phyloP scores from a whole-genome alignment of 2,329 filamentous ascomycete genomes.

The Microsporum canis region DNA sequence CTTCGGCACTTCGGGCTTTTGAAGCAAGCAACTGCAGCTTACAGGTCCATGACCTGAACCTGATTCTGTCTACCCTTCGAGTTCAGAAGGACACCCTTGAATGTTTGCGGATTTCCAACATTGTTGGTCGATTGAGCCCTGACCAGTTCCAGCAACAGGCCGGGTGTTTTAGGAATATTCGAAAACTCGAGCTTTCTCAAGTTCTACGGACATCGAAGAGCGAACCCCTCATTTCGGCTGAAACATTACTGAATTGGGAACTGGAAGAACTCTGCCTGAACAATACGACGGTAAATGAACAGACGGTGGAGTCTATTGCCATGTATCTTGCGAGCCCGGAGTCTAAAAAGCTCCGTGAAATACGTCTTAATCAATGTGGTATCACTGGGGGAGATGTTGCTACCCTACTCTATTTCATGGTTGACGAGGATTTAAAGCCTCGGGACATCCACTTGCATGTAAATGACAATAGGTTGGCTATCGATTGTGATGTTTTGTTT shows the following conservation, averaged over 20 bases:
- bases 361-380: conserved; percentile 57
- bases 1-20: conserved; percentile 54
- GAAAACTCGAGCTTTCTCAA: conserved; percentile 55
- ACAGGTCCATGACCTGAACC: conserved; percentile 40
- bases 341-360: conserved; percentile 48
- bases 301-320: conserved; percentile 54
- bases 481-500: conserved; percentile 34
- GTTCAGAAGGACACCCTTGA: conserved; percentile 57
- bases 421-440: conserved; percentile 36
- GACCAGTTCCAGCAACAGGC: conserved; percentile 55
- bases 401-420: conserved; percentile 53
- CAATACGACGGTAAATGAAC: conserved; percentile 49
- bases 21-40: conserved; percentile 54
- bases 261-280: conserved; percentile 56
- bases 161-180: conserved; percentile 54
- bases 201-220: conserved; percentile 51
- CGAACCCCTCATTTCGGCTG: conserved; percentile 53
- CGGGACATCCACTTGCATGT: conserved; percentile 55
- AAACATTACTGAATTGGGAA: conserved; percentile 56
- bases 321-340: conserved; percentile 52
- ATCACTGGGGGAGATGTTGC: conserved; percentile 55
- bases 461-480: conserved; percentile 46
- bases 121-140: conserved; percentile 53
- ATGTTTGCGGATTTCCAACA: conserved; percentile 55
- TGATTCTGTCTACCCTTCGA: conserved; percentile 53